Evolutionary conservation across 352 stramenopile genomes (phyloP).

Genomic region (Pythium myriotylum): DNA sequence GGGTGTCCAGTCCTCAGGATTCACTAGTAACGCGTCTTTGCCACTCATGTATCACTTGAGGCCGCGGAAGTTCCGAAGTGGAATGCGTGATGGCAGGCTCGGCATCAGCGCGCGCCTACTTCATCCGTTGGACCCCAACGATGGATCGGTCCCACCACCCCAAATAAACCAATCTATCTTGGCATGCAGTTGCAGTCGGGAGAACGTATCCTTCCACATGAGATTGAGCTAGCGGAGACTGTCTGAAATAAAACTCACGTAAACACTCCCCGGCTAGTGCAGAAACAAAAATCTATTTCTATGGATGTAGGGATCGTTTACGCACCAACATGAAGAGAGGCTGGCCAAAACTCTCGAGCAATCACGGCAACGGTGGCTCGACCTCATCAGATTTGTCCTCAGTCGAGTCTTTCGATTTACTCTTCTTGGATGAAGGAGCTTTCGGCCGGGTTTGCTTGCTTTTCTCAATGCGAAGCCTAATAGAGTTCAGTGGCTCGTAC

Average conservation of each 20-base stretch:
- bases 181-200: neutral
- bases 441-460: constrained; percentile 29
- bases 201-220: neutral
- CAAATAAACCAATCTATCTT: neutral
- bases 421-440: constrained; percentile 22
- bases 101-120: neutral
- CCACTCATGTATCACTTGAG: constrained; percentile 14
- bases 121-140: neutral
- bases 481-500: constrained; percentile 46
- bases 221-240: neutral
- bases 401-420: constrained; percentile 4
- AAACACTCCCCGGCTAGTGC: neutral
- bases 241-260: neutral
- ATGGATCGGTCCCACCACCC: too few relatives aligned
- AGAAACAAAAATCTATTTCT: constrained; percentile 5
- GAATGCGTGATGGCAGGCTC: constrained; percentile 2
- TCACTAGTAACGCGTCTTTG: constrained; percentile 65
- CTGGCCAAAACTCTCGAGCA: too few relatives aligned
- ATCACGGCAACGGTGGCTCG: neutral
- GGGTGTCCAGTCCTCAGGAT: constrained; percentile 78
- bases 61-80: constrained; percentile 5
- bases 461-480: constrained; percentile 34
- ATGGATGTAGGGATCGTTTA: neutral
- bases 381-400: neutral
- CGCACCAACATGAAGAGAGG: neutral